Evolutionary conservation across 495 filamentous ascomycete species (phyloP), one percentile per base, ranked within the genome.

Genomic region (Daldinia vernicosa): DNA sequence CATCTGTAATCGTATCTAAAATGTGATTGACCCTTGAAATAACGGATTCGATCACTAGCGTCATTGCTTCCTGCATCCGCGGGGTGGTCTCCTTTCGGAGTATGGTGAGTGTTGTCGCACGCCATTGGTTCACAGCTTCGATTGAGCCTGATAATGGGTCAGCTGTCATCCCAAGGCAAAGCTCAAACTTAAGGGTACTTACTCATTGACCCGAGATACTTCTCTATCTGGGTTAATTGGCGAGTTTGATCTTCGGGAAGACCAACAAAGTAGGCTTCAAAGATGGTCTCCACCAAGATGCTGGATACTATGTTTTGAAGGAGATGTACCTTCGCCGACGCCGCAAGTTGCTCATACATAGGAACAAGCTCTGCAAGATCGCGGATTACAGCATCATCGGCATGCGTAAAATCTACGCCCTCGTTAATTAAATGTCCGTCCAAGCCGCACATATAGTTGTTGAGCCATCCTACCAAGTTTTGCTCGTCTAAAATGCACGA

Each of bases 121-220:
- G 81, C 86, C 86, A 88, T 73, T 84, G 80, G 77, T 85, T 86
- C n/a, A 84, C 75, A 30, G 80, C 76, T 55, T 85, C 86, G 17
- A 75, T 70, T 11, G 84, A 79, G 24, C 81, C 80, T 81, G 73
- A 70, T 76, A 17, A 33, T 15, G 53, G 12, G 60, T 77, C 62
- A 77, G 71, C 57, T 43, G 45, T 63, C 30, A 27, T 50, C 50
- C 39, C 17, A 67, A 67, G 22, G 30, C 24, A 54, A 54, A 62
- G 60, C 26, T 40, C 28, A 30, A 30, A 30, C 26, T 30, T 52
- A 50, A 22, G 63, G 53, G 24, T 12, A 64, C 83, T 70, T 77
- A 88, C 85, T 80, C 61, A 83, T 80, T 24, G 71, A 75, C 7
- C 71, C 69, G 45, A 88, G 71, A 51, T 84, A 78, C 1, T 77